Evolutionary conservation across 1,284 basidiomycete genomes (phyloP).

Genomic region (Austroboletus rostrupii): DNA sequence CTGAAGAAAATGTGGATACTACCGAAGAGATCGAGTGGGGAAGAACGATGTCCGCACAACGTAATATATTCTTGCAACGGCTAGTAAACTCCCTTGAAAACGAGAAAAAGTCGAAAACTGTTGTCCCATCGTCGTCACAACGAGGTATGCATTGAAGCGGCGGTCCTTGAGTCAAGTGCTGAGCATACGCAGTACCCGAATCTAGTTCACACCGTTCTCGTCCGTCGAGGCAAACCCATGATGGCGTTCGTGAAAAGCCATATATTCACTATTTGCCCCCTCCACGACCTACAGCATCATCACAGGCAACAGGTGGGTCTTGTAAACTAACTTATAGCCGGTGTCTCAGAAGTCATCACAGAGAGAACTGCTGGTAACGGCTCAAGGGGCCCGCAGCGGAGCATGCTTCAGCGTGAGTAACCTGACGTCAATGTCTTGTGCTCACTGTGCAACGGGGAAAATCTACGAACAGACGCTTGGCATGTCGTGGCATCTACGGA

Average conservation of each 20-base stretch:
- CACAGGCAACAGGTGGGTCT: constrained; percentile 22
- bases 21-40: constrained; percentile 66
- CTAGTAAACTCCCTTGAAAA: constrained; percentile 47
- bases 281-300: constrained; percentile 17
- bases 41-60: constrained; percentile 57
- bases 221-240: constrained; percentile 21
- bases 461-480: constrained; percentile 57
- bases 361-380: constrained; percentile 17
- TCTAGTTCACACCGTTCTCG: constrained; percentile 26
- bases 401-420: constrained; percentile 35
- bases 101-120: constrained; percentile 44
- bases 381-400: constrained; percentile 28
- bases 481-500: constrained; percentile 58
- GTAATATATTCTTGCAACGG: constrained; percentile 60
- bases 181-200: constrained; percentile 20
- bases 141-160: constrained; percentile 19
- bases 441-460: background rate
- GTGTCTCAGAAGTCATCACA: constrained; percentile 12
- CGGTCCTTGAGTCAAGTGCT: constrained; percentile 3
- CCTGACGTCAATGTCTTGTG: background rate
- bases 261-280: constrained; percentile 38
- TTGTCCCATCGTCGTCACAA: constrained; percentile 21
- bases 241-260: constrained; percentile 35
- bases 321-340: background rate
- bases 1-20: constrained; percentile 65